Evolutionary conservation across 2,329 filamentous ascomycete genomes (phyloP), one percentile per base, ranked within the genome.

Genomic region (Podosphaera leucotricha): DNA sequence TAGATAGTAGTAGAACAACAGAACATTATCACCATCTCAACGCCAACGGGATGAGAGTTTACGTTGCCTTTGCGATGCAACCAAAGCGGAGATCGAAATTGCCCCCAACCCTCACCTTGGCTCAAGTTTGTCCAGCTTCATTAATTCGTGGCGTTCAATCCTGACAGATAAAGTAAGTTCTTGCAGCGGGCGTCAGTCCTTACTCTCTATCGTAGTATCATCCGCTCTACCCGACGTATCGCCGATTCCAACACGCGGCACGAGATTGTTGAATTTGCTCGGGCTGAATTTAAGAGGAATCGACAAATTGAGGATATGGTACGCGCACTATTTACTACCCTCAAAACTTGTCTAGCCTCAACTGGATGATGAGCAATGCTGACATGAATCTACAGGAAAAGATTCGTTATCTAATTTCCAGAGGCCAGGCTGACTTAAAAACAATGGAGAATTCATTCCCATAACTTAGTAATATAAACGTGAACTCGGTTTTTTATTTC

Each of bases 401-500:
- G 52, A 72, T 77, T 50, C 65, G 70, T 46, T 77, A 77, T 56
- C 64, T 78, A 33, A 57, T 77, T 46, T 75, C 72, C 8, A 76
- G 68, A 2, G 74, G 74, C 44, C 77, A 74, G 60, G 73, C 71
- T 21, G 68, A 77, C 54, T 77, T 73, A 72, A 70, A 77, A 52
- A 64, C 58, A 44, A 75, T 76, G 67, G 71, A 68, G 59, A 61
- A 67, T 50, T 71, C 21, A 10, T 22, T 40, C 13, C 15, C 15
- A 13, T 21, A 11, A 11, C 24, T 24, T 16, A 11, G 10, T 22
- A 5, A 13, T 5, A 40, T n/a, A 11, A 1, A 28, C 24, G 24
- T 28, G 24, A 28, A 28, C 11, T 11, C 24, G 24, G 24, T 11
- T 28, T 11, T 11, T 11, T 28, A 28, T 6, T 11, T 28, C 24